Conservation (phyloP, 345 rosid genomes). For the Euphorbia tirucalli region DNA sequence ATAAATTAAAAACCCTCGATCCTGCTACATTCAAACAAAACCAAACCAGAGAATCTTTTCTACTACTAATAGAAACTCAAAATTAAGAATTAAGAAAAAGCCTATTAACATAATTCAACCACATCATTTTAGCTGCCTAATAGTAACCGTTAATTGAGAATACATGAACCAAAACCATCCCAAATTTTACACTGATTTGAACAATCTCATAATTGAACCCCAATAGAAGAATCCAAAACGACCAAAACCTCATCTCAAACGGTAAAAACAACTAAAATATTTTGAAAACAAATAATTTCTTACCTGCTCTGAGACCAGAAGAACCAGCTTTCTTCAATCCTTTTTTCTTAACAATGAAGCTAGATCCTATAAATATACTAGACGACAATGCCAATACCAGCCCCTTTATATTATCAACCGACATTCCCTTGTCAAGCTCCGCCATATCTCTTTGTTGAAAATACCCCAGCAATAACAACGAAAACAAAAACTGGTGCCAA, state of each 20-base stretch:
- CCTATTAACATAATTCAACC: conserved; percentile 2
- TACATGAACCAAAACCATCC: neutral
- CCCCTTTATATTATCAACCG: conserved; percentile 80
- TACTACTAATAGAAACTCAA: neutral
- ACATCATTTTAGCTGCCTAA: neutral
- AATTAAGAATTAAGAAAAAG: neutral
- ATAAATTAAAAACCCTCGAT: neutral
- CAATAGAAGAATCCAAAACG: neutral
- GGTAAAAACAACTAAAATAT: neutral
- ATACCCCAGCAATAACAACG: neutral
- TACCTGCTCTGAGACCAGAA: conserved; percentile 81
- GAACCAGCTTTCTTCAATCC: conserved; percentile 73
- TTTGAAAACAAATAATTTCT: too few species aligned
- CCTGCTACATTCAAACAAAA: neutral
- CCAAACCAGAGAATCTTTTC: neutral
- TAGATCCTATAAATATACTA: conserved; percentile 79
- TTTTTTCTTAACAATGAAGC: conserved; percentile 87
- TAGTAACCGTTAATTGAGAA: neutral
- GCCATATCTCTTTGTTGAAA: conserved; percentile 14
- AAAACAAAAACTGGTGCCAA: neutral
- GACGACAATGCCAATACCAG: conserved; percentile 78
- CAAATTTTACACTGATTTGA: neutral
- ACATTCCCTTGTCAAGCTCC: conserved; percentile 63
- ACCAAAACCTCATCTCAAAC: neutral
- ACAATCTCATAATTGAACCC: neutral